Base-by-base conservation (phyloP, 139 green algal species). In the Bryopsis sp. region DNA sequence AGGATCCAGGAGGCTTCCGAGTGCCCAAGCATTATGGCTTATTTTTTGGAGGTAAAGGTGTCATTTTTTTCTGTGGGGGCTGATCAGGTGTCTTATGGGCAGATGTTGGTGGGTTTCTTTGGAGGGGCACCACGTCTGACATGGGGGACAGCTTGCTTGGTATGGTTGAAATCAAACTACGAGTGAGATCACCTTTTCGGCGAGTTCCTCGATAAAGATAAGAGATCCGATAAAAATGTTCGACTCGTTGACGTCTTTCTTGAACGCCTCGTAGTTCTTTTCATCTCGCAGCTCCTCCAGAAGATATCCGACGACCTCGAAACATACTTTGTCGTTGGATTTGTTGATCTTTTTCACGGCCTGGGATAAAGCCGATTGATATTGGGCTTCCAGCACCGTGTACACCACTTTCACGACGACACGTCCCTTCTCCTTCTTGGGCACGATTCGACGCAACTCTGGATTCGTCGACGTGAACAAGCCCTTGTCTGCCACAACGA, bases 201-300 rank as follows among this genome's bases (percentile, higher is more conserved):
- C 94, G 47, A 99, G 82, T 86, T 99, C 94, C 80, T 99, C 94
- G 67, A 99, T 97, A 78, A 99, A 99, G 78, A 99, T 99, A 59
- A 99, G 87, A 34, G 93, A 98, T 63, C 94, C 94, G 64, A 99
- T 99, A 85, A 99, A 99, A 48, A 99, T 84, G 78, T 99, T 99
- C 59, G 92, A 85, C 35, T 78, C 68, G n/a, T 73, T 74, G 57
- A 98, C 80, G 73, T 97, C 92, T 54, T 78, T 72, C 83, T 96
- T 89, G 74, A 99, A 96, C 1, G 68, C 62, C 63, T 87, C 87
- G 38, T 90, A 91, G 84, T 98, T 98, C 11, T 81, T 81, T 2
- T 47, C 39, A 54, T 96, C 88, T 29, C 94, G 84, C 58, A 99
- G 85, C 85, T 99, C 94, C 78, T 99, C 94, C 47, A 99, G 85